phyloP scores from a whole-genome alignment of 2,329 filamentous ascomycete genomes.

The Allantophomopsis lycopodina region DNA sequence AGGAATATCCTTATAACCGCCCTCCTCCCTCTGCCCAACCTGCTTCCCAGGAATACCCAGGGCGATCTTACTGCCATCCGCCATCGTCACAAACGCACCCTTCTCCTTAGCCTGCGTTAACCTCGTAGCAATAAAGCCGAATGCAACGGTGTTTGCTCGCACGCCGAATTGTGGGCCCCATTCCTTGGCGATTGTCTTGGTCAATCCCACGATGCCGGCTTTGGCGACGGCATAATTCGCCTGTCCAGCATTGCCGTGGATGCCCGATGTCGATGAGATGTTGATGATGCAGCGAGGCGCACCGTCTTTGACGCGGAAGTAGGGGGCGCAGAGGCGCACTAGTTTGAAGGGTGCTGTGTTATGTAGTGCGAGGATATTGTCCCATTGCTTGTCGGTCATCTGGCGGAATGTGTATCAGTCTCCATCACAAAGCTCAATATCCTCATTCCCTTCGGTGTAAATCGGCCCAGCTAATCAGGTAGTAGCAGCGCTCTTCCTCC shows the following conservation, averaged over 20 bases:
- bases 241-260: slow-evolving; percentile 85
- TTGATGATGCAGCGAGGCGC: slow-evolving; percentile 71
- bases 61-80: slow-evolving; percentile 62
- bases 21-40: slow-evolving; percentile 24
- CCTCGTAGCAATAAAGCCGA: slow-evolving; percentile 68
- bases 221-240: slow-evolving; percentile 81
- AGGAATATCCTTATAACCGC: slow-evolving; percentile 56
- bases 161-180: slow-evolving; percentile 81
- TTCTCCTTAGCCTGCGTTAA: slow-evolving; percentile 76
- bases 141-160: slow-evolving; percentile 70
- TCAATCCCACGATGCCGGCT: slow-evolving; percentile 69
- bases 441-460: too few species aligned
- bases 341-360: slow-evolving; percentile 78
- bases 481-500: slow-evolving; percentile 7
- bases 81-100: slow-evolving; percentile 64
- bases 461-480: too few species aligned
- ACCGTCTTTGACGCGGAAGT: slow-evolving; percentile 77
- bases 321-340: slow-evolving; percentile 65
- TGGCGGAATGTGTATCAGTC: slow-evolving; percentile 9
- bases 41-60: slow-evolving; percentile 59
- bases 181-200: slow-evolving; percentile 84
- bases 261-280: slow-evolving; percentile 67
- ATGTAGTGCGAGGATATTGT: slow-evolving; percentile 74
- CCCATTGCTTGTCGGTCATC: slow-evolving; percentile 85
- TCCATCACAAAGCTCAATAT: too few species aligned